Percentiles rank a stretch among this genome's conserved stretches.
phyloP scores from a whole-genome alignment of 129 eudicot species.

The Helichrysum umbraculigerum region DNA sequence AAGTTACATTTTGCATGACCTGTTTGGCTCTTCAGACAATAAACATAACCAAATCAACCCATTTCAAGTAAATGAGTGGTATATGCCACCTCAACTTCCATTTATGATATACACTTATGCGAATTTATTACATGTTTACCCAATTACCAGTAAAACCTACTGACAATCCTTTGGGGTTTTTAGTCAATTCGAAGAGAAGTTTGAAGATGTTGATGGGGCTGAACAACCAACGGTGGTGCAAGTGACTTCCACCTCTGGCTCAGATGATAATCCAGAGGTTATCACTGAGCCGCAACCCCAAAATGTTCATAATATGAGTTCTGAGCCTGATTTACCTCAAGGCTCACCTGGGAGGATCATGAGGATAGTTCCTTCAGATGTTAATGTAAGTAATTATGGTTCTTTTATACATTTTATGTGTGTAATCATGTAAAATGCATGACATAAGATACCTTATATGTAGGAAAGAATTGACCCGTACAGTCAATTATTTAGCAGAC shows the following conservation, averaged over 20 bases:
- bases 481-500: not conserved
- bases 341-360: constrained; percentile 66
- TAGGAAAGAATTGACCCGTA: no score
- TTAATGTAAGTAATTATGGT: constrained; percentile 57
- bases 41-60: not conserved
- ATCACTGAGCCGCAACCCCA: constrained; percentile 43
- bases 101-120: not conserved
- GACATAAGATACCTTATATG: not conserved
- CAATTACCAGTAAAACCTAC: not conserved
- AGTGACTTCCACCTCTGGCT: constrained; percentile 57
- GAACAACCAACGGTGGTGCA: constrained; percentile 55
- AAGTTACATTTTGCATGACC: not conserved
- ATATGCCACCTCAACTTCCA: not conserved
- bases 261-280: constrained; percentile 47
- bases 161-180: not conserved
- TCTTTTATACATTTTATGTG: not conserved
- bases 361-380: constrained; percentile 75
- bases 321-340: constrained; percentile 48
- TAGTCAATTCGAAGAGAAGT: constrained; percentile 98
- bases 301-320: constrained; percentile 35
- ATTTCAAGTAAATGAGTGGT: not conserved
- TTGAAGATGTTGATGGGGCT: constrained; percentile 72
- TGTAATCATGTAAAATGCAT: not conserved
- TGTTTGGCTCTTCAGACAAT: not conserved
- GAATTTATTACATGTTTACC: not conserved